phyloP scores from a whole-genome alignment of 2,329 filamentous ascomycete genomes.

The Aulographum hederae region DNA sequence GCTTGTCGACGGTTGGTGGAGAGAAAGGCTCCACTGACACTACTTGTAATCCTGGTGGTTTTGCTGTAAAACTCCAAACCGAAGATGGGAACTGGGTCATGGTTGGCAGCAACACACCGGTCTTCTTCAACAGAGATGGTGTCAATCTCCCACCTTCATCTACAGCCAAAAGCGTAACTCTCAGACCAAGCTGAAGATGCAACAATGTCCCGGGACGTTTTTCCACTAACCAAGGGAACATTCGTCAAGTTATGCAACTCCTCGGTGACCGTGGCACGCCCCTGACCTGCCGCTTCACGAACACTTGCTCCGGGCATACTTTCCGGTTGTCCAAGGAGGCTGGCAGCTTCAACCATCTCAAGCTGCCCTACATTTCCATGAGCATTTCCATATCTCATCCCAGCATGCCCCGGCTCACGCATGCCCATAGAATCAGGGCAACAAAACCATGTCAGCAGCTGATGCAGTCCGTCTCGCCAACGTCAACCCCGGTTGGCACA shows the following conservation, averaged over 20 bases:
- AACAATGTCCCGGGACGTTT: constrained; percentile 23
- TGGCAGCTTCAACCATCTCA: constrained; percentile 25
- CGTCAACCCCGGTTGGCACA: constrained; percentile 18
- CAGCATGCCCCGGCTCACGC: too few relatives aligned
- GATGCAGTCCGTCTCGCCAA: constrained; percentile 17
- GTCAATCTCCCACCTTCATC: constrained; percentile 24
- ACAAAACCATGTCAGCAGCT: constrained; percentile 23
- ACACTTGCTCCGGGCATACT: constrained; percentile 31
- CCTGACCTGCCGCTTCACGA: constrained; percentile 25
- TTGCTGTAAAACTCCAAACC: constrained; percentile 32
- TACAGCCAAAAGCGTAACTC: constrained; percentile 16
- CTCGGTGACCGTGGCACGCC: constrained; percentile 33
- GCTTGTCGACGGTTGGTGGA: constrained; percentile 27
- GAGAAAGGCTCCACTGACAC: constrained; percentile 30
- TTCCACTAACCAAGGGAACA: constrained; percentile 28
- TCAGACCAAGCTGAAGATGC: constrained; percentile 16
- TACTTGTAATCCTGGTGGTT: constrained; percentile 30
- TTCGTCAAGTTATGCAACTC: constrained; percentile 33
- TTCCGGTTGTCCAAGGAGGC: constrained; percentile 12
- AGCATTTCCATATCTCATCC: too few relatives aligned
- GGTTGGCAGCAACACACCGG: constrained; percentile 25
- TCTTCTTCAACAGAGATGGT: constrained; percentile 27
- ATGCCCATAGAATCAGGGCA: constrained; percentile 18
- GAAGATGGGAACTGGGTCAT: constrained; percentile 33
- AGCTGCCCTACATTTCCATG: constrained; percentile 25